These are phyloP conservation scores for Pseudopithomyces maydicus DNA, from an alignment of 2,329 filamentous ascomycete genomes.

Conservation along the genomic window DNA sequence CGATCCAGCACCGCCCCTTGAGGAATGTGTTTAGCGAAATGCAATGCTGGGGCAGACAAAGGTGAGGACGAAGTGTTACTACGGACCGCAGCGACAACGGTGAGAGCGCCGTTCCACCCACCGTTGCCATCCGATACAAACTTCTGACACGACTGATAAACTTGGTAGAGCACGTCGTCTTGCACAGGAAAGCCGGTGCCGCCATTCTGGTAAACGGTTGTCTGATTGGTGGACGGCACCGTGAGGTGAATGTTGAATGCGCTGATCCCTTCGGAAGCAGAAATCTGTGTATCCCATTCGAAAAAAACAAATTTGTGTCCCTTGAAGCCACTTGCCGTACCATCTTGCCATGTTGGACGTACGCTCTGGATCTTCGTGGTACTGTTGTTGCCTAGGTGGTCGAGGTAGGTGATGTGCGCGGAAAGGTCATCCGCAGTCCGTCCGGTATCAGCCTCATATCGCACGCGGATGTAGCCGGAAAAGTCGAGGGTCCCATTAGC, in stretches of 20 bases:
- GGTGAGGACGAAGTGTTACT: neutral
- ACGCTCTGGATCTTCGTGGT: neutral
- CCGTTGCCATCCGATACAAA: neutral
- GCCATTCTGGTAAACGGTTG: neutral
- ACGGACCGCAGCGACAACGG: constrained; percentile 1
- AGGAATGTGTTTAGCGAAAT: constrained; percentile 3
- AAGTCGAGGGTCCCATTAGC: constrained; percentile 18
- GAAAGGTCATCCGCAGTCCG: constrained; percentile 4
- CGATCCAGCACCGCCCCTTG: constrained; percentile 1
- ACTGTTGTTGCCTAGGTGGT: neutral
- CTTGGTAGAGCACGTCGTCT: constrained; percentile 6
- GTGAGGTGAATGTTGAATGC: constrained; percentile 3
- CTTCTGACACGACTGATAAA: constrained; percentile 1
- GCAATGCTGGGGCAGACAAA: neutral
- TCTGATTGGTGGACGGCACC: neutral
- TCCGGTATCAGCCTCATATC: constrained; percentile 11
- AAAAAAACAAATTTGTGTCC: constrained; percentile 4
- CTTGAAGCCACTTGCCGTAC: neutral
- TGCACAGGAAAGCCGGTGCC: constrained; percentile 3
- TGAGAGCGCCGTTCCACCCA: neutral
- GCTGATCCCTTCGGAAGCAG: neutral
- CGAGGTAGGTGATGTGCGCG: neutral
- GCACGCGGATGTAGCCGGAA: constrained; percentile 23
- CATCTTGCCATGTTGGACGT: neutral
- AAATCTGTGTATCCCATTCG: constrained; percentile 1